Base-by-base conservation (phyloP, 352 stramenopile genomes). In the Pythium aquatile region DNA sequence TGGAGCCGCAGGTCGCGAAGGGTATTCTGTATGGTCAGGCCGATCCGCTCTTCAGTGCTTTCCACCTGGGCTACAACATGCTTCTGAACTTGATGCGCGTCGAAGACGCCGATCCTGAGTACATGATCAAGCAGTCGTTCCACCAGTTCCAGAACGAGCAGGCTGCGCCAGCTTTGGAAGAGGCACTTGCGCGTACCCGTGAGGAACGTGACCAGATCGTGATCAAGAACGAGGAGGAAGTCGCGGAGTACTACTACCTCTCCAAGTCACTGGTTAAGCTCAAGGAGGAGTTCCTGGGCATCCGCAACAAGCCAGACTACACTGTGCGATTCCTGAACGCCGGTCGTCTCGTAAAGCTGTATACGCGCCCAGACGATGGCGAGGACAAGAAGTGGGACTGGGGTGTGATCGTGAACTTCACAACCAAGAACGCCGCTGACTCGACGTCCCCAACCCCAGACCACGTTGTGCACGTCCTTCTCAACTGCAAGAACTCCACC, bases 51-150 rank as follows among this genome's bases (percentile, higher is more conserved):
- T 86, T 90, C 59, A 91, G 78, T 80, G 80, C 77, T 2, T 99
- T 99, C 80, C 92, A 98, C 73, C 95, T 99, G 56, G 97, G 91
- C 26, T 99, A 99, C 86, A 99, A 99, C 80, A 99, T 99, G 98
- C 78, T 99, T 49, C 76, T 99, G 17, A 99, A 99, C 74, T 87
- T 99, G 80, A 90, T 99, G 81, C 89, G 98, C 53, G 97, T 99
- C 14, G 97, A 99, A 82, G 88, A 96, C 60, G 83, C 81, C 17
- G 97, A 98, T 68, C 96, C 98, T 5, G 97, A 99, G 76, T 99
- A 98, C 72, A 93, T 99, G 69, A 95, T 99, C 56, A 94, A 96
- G 63, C 94, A 97, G 58, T 99, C 96, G 3, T 99, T 99, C 71
- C 94, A 99, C 63, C 92, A 98, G 65, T 97, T 97, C 66, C 91